phyloP scores from a whole-genome alignment of 2,329 filamentous ascomycete species.

The Fusarium brevicatenulatum region DNA sequence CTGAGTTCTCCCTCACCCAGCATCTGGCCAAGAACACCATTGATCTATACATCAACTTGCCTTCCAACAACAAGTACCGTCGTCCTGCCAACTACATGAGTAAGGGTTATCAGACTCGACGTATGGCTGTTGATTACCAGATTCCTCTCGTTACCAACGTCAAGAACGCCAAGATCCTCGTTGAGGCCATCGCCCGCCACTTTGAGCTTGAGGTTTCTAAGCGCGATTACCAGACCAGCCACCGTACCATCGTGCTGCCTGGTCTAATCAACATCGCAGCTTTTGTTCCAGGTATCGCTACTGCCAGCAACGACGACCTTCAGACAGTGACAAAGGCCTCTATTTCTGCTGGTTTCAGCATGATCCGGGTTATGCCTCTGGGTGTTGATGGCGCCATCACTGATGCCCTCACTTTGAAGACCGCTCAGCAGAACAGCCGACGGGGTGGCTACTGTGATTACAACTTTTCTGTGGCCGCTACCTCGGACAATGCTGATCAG shows the following conservation, averaged over 20 bases:
- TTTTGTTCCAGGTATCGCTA: conserved; percentile 79
- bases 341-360: conserved; percentile 79
- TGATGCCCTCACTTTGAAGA: conserved; percentile 75
- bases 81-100: conserved; percentile 98
- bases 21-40: conserved; percentile 98
- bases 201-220: conserved; percentile 85
- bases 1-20: conserved; percentile 96
- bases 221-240: conserved; percentile 92
- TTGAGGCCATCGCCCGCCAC: conserved; percentile 92
- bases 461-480: conserved; percentile 82
- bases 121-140: conserved; percentile 98
- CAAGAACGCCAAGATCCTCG: conserved; percentile 97
- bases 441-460: conserved; percentile 77
- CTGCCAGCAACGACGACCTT: conserved; percentile 72
- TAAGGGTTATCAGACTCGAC: conserved; percentile 93
- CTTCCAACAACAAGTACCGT: conserved; percentile 97
- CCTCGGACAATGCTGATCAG: conserved; percentile 77
- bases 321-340: conserved; percentile 77
- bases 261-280: conserved; percentile 83
- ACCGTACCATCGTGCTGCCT: conserved; percentile 77
- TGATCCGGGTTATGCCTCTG: conserved; percentile 82
- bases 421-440: conserved; percentile 77
- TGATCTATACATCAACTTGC: conserved; percentile 98
- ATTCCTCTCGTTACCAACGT: conserved; percentile 98
- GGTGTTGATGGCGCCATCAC: conserved; percentile 78